Evolutionary conservation across 768 basidiomycete genomes (phyloP).

Genomic region (Suillus brevipes): DNA sequence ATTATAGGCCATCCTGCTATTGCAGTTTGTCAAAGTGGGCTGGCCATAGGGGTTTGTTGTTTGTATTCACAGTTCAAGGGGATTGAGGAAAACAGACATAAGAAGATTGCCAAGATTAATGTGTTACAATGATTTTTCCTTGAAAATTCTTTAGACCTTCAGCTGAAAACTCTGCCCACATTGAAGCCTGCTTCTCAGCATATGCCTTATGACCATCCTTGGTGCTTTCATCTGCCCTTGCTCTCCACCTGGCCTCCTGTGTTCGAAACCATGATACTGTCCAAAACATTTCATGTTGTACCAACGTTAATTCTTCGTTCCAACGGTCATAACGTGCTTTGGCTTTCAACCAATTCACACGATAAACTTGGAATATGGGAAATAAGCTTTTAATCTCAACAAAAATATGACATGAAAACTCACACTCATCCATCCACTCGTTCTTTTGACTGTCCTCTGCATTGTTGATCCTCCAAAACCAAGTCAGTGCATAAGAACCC

Average conservation of each 20-base stretch:
- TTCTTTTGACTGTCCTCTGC: not conserved
- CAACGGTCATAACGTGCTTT: slow-evolving; percentile 19
- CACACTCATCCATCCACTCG: slow-evolving; percentile 5
- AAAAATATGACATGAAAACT: not conserved
- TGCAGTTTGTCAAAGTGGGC: too few species aligned
- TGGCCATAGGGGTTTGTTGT: too few species aligned
- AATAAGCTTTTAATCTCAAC: not conserved
- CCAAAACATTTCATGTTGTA: slow-evolving; percentile 24
- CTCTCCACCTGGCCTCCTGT: not conserved
- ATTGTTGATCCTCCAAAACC: slow-evolving; percentile 1
- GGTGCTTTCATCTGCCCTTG: not conserved
- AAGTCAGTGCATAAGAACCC: slow-evolving; percentile 7
- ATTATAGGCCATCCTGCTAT: too few species aligned
- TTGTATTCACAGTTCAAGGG: too few species aligned
- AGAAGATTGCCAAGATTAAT: too few species aligned
- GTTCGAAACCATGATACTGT: slow-evolving; percentile 14
- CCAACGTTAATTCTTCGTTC: slow-evolving; percentile 18
- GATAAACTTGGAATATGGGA: slow-evolving; percentile 3
- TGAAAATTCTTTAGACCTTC: not conserved
- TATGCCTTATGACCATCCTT: not conserved
- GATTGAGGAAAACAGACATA: too few species aligned
- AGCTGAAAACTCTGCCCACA: not conserved
- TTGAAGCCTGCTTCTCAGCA: not conserved
- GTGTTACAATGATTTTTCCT: not conserved
- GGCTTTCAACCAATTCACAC: slow-evolving; percentile 12